Evolutionary conservation across 805 yeast species (phyloP).

Genomic region (Starmera pachycereana): DNA sequence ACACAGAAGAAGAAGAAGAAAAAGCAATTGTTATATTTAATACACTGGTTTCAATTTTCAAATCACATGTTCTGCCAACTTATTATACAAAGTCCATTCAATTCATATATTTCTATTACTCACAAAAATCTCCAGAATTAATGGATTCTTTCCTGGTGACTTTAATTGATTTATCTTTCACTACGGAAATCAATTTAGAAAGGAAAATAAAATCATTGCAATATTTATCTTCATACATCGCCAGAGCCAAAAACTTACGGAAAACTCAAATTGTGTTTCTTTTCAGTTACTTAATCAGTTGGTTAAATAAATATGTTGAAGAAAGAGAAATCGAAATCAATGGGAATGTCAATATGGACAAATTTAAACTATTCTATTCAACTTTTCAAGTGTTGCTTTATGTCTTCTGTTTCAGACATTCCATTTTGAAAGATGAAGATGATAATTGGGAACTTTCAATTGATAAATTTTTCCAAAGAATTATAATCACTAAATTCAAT

Average conservation of each 20-base stretch:
- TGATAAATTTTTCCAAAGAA: conserved; percentile 80
- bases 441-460: conserved; percentile 67
- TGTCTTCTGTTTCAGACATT: conserved; percentile 83
- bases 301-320: conserved; percentile 72
- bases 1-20: conserved; percentile 39
- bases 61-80: conserved; percentile 78
- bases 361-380: conserved; percentile 82
- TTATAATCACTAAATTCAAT: conserved; percentile 80
- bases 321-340: conserved; percentile 82
- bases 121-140: conserved; percentile 75
- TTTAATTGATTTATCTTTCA: conserved; percentile 74
- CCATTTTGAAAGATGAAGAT: conserved; percentile 34
- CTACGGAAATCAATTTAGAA: conserved; percentile 55
- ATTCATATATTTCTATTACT: conserved; percentile 67
- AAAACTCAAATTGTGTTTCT: conserved; percentile 72
- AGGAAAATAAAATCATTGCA: conserved; percentile 84
- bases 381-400: conserved; percentile 85
- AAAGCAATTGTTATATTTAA: conserved; percentile 59
- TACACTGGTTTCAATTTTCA: conserved; percentile 66
- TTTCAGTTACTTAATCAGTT: conserved; percentile 68
- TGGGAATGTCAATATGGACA: conserved; percentile 68
- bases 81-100: conserved; percentile 86
- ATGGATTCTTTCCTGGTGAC: conserved; percentile 78
- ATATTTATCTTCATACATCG: conserved; percentile 81
- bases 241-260: conserved; percentile 69